Base-by-base conservation (phyloP, 345 rosid genomes). In the Hibiscus mutabilis region DNA sequence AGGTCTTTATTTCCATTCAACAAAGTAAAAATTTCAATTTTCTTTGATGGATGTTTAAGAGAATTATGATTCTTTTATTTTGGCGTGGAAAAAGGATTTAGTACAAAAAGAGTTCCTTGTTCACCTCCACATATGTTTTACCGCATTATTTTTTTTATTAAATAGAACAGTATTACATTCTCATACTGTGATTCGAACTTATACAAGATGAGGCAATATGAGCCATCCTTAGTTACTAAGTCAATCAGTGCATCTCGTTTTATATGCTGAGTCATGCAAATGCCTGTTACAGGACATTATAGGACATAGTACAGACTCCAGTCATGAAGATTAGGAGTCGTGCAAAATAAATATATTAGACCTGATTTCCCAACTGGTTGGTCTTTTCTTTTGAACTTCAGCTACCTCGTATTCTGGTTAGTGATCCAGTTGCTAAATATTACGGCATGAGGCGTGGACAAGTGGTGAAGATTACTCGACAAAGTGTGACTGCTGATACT, bases 391-490 rank as follows among this genome's bases (percentile, higher is more conserved):
- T 44, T 61, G 62, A 14, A 57, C 35, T 15, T 60, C 74, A 81
- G 83, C 70, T 84, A 67, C 87, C 87, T 22, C 80, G 83, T 0
- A 81, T 84, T 70, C 80, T 81, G 16, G 69, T 81, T 16, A 67
- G 60, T 63, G 87, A 81, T 71, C 87, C 85, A 52, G 75, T 84
- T 33, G 85, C 85, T 3, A 79, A 69, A 75, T 84, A 84, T 64
- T 81, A 74, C 37, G 85, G 87, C 31, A 81, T 84, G 22, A 83
- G 62, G 73, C 74, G 81, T 35, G 86, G 86, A 69, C 84, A 83
- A 76, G 64, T 83, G 56, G 84, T 79, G 57, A 84, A 77, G 77
- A 84, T 84, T 63, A 75, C 79, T 63, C 71, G 87, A 53, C 72
- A 75, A 46, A 83, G 82, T 69, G 80, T 15, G 66, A 84, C 87